phyloP scores from a whole-genome alignment of 2,329 filamentous ascomycete species.

The Reticulascus tulasneorum region DNA sequence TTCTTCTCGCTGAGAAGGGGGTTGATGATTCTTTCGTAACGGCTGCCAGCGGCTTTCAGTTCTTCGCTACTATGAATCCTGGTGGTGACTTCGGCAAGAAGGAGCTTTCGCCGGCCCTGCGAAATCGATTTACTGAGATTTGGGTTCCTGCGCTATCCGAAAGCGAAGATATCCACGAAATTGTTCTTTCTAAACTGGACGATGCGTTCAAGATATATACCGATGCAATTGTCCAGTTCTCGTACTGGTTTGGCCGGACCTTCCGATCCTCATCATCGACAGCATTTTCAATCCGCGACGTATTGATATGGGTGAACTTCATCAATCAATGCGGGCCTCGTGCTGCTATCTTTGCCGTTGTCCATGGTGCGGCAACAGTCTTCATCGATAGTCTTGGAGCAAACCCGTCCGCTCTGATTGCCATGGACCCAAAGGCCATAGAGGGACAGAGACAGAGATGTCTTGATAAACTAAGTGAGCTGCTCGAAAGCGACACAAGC shows the following conservation, averaged over 20 bases:
- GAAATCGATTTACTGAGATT: slow-evolving; percentile 97
- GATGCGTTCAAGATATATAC: slow-evolving; percentile 54
- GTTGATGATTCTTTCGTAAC: slow-evolving; percentile 75
- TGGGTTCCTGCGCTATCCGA: slow-evolving; percentile 92
- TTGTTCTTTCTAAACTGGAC: slow-evolving; percentile 72
- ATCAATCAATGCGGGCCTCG: slow-evolving; percentile 63
- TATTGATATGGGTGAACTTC: slow-evolving; percentile 90
- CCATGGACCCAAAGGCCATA: slow-evolving; percentile 66
- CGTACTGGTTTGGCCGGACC: slow-evolving; percentile 83
- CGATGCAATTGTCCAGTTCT: slow-evolving; percentile 74
- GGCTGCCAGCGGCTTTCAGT: slow-evolving; percentile 79
- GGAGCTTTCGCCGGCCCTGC: slow-evolving; percentile 88
- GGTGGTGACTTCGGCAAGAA: slow-evolving; percentile 98
- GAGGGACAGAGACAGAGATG: slow-evolving; percentile 69
- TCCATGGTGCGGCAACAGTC: slow-evolving; percentile 91
- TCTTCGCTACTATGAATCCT: slow-evolving; percentile 98
- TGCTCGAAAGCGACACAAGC: slow-evolving; percentile 61
- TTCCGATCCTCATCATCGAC: slow-evolving; percentile 74
- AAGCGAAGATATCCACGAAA: slow-evolving; percentile 80
- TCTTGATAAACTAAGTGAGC: slow-evolving; percentile 63
- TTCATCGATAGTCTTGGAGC: slow-evolving; percentile 94
- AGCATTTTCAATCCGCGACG: slow-evolving; percentile 84
- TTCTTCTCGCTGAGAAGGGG: slow-evolving; percentile 92
- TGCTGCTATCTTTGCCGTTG: slow-evolving; percentile 42
- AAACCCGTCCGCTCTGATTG: slow-evolving; percentile 84